phyloP scores from a whole-genome alignment of 768 basidiomycete genomes.

The Chalciporus pseudorubinellus region DNA sequence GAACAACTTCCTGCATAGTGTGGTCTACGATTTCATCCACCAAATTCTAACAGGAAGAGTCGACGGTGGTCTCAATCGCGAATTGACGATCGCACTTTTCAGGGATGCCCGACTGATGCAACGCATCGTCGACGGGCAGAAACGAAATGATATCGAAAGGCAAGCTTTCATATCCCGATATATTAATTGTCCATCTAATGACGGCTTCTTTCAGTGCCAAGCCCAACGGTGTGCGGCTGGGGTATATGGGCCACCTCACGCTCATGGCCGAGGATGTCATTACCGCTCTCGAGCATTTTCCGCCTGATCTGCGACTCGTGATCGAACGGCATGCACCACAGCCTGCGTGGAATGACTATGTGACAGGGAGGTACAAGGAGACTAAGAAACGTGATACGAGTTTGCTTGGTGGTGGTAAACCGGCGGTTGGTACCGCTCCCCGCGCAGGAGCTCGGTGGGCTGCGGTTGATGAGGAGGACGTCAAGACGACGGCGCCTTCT shows the following conservation, averaged over 20 bases:
- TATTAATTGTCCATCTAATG: slow-evolving; percentile 7
- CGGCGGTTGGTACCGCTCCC: slow-evolving; percentile 44
- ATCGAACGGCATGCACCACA: slow-evolving; percentile 71
- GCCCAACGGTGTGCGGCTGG: slow-evolving; percentile 76
- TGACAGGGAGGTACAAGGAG: slow-evolving; percentile 80
- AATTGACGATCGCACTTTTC: slow-evolving; percentile 81
- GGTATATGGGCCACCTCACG: slow-evolving; percentile 96
- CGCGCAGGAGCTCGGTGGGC: slow-evolving; percentile 50
- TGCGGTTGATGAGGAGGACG: slow-evolving; percentile 68
- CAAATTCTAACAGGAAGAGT: slow-evolving; percentile 90
- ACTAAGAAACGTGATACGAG: slow-evolving; percentile 79
- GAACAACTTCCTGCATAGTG: slow-evolving; percentile 97
- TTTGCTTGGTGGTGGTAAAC: slow-evolving; percentile 85
- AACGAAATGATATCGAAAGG: slow-evolving; percentile 74
- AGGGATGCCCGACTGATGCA: slow-evolving; percentile 81
- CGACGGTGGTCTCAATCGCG: slow-evolving; percentile 79
- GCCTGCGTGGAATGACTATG: slow-evolving; percentile 86
- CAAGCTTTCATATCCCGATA: slow-evolving; percentile 31
- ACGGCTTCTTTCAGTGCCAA: slow-evolving; percentile 45
- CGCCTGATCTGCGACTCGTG: slow-evolving; percentile 65
- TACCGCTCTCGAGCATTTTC: slow-evolving; percentile 84
- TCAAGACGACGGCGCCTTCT: slow-evolving; percentile 23
- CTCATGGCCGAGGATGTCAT: slow-evolving; percentile 95
- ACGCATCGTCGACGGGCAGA: slow-evolving; percentile 84
- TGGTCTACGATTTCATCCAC: slow-evolving; percentile 94